Base-by-base conservation (phyloP, 2,329 filamentous ascomycete species). In the Penicillium sp. region DNA sequence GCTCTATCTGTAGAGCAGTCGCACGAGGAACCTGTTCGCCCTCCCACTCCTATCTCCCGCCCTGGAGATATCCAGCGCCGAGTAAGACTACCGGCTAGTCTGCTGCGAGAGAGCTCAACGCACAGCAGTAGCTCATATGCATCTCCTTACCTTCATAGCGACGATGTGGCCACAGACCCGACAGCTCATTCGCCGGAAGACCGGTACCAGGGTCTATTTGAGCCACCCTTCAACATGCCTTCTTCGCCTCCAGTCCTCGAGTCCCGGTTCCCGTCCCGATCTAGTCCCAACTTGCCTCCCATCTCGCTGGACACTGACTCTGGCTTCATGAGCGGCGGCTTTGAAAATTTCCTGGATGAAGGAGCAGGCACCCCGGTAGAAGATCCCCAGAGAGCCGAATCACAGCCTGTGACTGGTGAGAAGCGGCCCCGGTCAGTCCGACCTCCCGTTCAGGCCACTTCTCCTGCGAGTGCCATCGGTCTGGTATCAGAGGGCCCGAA, bases 211-310 rank as follows among this genome's bases (percentile, higher is more conserved):
- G 79, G 79, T 59, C 75, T 80, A 9, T 80, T 81, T 46, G 81
- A 89, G 56, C 96, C 92, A 54, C 89, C 92, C 4, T 87, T 87
- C 50, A 90, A 91, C 55, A 91, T 98, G 66, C 90, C 90, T 1
- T 98, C 95, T 0, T 98, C 94, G 3, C 94, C 94, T 14, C 95
- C 95, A 1, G 82, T 96, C 1, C 87, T 92, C 62, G 84, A 86
- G 63, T 83, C 83, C 39, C 80, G 82, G 33, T 80, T 81, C 27
- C 87, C 89, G 4, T 85, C 86, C 31, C 86, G 88, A 27, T 96
- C 93, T 2, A 98, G 94, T 71, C 95, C 94, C 2, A 83, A 87
- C 44, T 81, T 92, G 51, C 86, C 87, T 54, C 82, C 83, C 5
- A 81, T 88, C 63, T 81, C 82, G 7, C 69, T 77, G 70, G 67